A percentile compares a stretch with the other conserved stretches of the same genome.
Conservation (phyloP, 148 eudicot species). For the Fagopyrum esculentum region DNA sequence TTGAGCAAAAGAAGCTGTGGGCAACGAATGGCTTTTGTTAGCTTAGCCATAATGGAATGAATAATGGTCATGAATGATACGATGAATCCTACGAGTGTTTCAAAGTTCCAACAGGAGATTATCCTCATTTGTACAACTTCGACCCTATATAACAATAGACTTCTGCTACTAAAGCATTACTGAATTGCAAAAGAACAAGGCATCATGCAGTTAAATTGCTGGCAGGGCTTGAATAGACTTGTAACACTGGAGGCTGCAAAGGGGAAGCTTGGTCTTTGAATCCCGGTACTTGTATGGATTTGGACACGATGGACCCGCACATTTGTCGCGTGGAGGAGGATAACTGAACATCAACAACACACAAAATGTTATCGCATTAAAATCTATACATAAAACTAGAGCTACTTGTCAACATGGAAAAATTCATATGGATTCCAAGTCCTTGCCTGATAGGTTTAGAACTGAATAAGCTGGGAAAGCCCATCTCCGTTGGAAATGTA, state of each 20-base stretch:
- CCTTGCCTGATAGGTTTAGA: slow-evolving; percentile 29
- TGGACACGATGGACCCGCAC: slow-evolving; percentile 59
- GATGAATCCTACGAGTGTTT: neutral
- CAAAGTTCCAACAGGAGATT: neutral
- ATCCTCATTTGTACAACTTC: slow-evolving; percentile 10
- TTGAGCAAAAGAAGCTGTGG: neutral
- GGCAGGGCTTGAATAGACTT: slow-evolving; percentile 37
- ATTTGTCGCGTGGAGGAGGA: slow-evolving; percentile 60
- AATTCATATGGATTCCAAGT: neutral
- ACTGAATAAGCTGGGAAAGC: slow-evolving; percentile 39
- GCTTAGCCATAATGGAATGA: slow-evolving; percentile 8
- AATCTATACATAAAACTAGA: slow-evolving; percentile 9
- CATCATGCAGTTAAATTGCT: slow-evolving; percentile 2
- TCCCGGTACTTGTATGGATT: slow-evolving; percentile 66
- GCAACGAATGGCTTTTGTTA: neutral
- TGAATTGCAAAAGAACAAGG: neutral
- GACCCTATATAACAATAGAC: neutral
- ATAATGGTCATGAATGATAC: neutral
- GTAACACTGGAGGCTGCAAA: slow-evolving; percentile 68
- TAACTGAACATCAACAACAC: slow-evolving; percentile 30
- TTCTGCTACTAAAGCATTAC: neutral
- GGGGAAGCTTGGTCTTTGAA: slow-evolving; percentile 56
- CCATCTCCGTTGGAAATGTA: slow-evolving; percentile 41
- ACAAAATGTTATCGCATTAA: neutral
- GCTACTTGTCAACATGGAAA: slow-evolving; percentile 10